Evolutionary conservation across 2,329 filamentous ascomycete species (phyloP).

Genomic region (Sclerotinia borealis): DNA sequence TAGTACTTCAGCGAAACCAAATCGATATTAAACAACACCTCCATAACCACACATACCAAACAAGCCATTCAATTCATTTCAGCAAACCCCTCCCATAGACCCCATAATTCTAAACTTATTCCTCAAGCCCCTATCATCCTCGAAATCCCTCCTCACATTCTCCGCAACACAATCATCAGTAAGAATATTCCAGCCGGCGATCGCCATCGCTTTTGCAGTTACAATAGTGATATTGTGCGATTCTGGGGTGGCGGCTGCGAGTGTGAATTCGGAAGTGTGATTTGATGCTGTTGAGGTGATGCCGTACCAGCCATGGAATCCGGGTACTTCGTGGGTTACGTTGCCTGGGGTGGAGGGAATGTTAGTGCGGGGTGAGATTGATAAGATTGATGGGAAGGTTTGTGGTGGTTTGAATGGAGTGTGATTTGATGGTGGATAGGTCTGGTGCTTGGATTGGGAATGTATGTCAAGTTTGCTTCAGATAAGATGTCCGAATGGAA

Average conservation of each 20-base stretch:
- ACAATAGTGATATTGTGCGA: slow-evolving; percentile 23
- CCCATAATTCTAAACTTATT: background rate
- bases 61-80: background rate
- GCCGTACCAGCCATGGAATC: slow-evolving; percentile 46
- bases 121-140: slow-evolving; percentile 17
- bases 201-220: slow-evolving; percentile 33
- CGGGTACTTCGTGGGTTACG: slow-evolving; percentile 51
- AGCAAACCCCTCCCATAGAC: background rate
- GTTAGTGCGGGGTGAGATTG: slow-evolving; percentile 41
- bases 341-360: slow-evolving; percentile 47
- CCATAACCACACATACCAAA: no score
- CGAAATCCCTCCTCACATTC: slow-evolving; percentile 38
- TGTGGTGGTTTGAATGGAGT: background rate
- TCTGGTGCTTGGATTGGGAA: no score
- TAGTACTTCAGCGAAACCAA: no score
- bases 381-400: slow-evolving; percentile 18
- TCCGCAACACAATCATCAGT: slow-evolving; percentile 37
- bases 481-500: no score
- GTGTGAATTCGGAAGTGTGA: slow-evolving; percentile 43
- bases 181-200: slow-evolving; percentile 43
- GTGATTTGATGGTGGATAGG: no score
- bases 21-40: no score
- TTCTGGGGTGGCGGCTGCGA: slow-evolving; percentile 29
- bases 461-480: no score
- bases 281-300: slow-evolving; percentile 45